Base-by-base conservation (phyloP, 208 protist species). In the Angomonas deanei region DNA sequence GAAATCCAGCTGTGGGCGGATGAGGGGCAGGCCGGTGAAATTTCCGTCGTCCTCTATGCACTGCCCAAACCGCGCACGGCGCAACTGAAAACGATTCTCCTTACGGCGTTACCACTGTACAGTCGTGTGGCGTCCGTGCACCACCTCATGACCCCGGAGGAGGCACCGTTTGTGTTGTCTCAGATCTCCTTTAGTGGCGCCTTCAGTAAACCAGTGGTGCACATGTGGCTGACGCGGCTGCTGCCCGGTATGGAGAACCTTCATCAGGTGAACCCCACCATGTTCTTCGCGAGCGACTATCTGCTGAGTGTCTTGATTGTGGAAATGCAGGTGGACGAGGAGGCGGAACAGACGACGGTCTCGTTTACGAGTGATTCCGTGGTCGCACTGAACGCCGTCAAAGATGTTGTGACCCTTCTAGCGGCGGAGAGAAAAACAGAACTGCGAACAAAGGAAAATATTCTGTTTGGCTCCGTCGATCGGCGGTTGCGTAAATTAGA, bases 91-190 rank as follows among this genome's bases (percentile, higher is more conserved):
- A 72, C 61, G 34, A 50, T 89, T 19, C 66, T 59, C 27, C 66
- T 94, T 23, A 69, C 67, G 53, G 79, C 85, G 2, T 63, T 94
- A 23, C 81, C 80, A 23, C 65, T 94, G 23, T 84, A 91, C 70
- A 64, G 63, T 53, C 82, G 85, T n/a, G 71, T 91, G n/a, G 70
- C 72, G 28, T 53, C 30, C 15, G 38, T 66, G 11, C 54, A 72
- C 34, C 53, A 57, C 48, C 36, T 71, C 24, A 34, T 75, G 72
- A 39, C 63, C 1, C 46, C 62, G 13, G 38, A 19, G 6, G 71
- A 74, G 26, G 70, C 60, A 49, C 38, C 50, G 52, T 57, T 66
- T 47, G 58, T 65, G 24, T 72, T 82, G 55, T 90, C 86, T 48
- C 71, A 56, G 34, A 34, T 89, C 48, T 64, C 76, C 47, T 62